Conservation (phyloP, 768 basidiomycete genomes). For the Serendipita indica region DNA sequence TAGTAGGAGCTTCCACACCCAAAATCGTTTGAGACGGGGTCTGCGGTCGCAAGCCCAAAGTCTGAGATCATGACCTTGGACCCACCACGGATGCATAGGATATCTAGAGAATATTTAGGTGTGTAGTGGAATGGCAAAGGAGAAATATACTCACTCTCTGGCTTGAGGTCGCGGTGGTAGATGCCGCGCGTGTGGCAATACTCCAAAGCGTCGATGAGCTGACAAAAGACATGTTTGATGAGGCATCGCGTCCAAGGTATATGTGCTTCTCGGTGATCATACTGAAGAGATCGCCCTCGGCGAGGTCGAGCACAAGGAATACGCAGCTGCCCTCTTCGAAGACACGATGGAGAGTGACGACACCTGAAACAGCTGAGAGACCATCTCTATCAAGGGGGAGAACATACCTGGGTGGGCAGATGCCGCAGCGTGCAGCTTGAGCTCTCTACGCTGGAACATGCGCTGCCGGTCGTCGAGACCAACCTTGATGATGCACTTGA, state of each 20-base stretch:
- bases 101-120: conserved; percentile 28
- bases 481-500: conserved; percentile 70
- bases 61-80: conserved; percentile 27
- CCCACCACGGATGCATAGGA: conserved; percentile 51
- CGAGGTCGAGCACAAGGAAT: conserved; percentile 80
- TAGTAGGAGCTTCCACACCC: conserved; percentile 96
- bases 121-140: neutral
- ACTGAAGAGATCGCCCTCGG: conserved; percentile 62
- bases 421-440: conserved; percentile 33
- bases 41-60: conserved; percentile 61
- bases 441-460: conserved; percentile 52
- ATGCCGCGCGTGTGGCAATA: conserved; percentile 85
- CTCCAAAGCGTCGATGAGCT: conserved; percentile 85
- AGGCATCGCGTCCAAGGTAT: conserved; percentile 75
- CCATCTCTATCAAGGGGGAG: conserved; percentile 27
- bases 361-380: conserved; percentile 41
- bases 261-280: conserved; percentile 67
- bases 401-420: conserved; percentile 22
- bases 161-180: conserved; percentile 94
- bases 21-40: conserved; percentile 72
- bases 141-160: conserved; percentile 42
- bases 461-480: conserved; percentile 45
- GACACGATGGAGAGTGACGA: conserved; percentile 54
- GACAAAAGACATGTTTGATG: conserved; percentile 82
- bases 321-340: conserved; percentile 45